Conservation (phyloP, 768 basidiomycete species). For the Butyriboletus loyo region DNA sequence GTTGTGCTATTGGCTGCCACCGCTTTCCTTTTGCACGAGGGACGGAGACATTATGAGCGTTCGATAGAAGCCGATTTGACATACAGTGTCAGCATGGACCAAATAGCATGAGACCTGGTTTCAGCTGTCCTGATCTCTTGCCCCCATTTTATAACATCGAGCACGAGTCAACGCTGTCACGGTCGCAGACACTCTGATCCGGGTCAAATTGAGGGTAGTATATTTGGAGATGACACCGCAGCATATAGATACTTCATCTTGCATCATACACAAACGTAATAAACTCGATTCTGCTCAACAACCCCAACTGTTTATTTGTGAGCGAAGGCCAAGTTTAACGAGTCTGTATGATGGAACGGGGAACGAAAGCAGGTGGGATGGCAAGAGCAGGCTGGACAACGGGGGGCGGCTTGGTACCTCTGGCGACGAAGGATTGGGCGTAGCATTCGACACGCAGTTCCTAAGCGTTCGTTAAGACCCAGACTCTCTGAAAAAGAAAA, state of each 20-base stretch:
- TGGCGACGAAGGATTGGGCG: slow-evolving; percentile 27
- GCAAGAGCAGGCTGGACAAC: slow-evolving; percentile 18
- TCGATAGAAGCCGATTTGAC: slow-evolving; percentile 51
- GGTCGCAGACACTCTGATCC: not conserved
- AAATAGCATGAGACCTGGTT: slow-evolving; percentile 49
- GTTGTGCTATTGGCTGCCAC: slow-evolving; percentile 64
- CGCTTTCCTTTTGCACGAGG: slow-evolving; percentile 75
- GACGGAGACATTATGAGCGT: slow-evolving; percentile 73
- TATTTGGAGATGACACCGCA: slow-evolving; percentile 4
- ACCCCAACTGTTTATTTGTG: not conserved
- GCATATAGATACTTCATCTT: slow-evolving; percentile 7
- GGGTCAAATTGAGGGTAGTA: not conserved
- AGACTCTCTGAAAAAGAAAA: not conserved
- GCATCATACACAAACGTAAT: slow-evolving; percentile 5
- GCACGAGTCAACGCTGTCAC: not conserved
- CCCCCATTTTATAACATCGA: not conserved
- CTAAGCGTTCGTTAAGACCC: slow-evolving; percentile 2
- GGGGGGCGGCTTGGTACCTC: slow-evolving; percentile 19
- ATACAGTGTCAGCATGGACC: slow-evolving; percentile 50
- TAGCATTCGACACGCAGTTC: slow-evolving; percentile 31
- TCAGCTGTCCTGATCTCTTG: not conserved
- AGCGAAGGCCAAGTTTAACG: not conserved
- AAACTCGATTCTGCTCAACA: not conserved
- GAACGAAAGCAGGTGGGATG: slow-evolving; percentile 29
- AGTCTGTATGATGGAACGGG: slow-evolving; percentile 10